phyloP scores from a whole-genome alignment of 1,139 yeast genomes.

The Kodamaea suecica region DNA sequence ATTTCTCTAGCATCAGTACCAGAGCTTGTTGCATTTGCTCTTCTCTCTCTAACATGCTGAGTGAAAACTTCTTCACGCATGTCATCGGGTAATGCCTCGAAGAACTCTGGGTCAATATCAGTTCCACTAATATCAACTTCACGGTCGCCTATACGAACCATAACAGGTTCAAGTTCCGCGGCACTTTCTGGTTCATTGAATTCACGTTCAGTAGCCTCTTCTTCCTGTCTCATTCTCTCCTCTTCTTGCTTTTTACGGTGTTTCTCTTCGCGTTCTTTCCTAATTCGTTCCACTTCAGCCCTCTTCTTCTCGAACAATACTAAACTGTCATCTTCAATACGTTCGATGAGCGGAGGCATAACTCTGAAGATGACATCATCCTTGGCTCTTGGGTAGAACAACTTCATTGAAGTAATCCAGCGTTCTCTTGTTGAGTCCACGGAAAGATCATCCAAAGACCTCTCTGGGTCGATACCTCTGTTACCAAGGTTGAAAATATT shows the following conservation, averaged over 20 bases:
- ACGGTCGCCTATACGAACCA: conserved; percentile 73
- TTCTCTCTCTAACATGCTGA: conserved; percentile 72
- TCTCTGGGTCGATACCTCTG: conserved; percentile 7
- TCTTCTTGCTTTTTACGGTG: conserved; percentile 30
- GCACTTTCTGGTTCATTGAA: conserved; percentile 19
- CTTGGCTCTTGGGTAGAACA: conserved; percentile 41
- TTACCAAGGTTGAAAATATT: conserved; percentile 10
- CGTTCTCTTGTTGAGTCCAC: conserved; percentile 63
- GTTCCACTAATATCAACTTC: conserved; percentile 86
- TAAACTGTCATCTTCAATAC: conserved; percentile 49
- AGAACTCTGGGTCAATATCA: conserved; percentile 88
- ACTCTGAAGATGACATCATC: conserved; percentile 42
- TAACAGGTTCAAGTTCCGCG: conserved; percentile 45
- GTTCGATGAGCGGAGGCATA: conserved; percentile 51
- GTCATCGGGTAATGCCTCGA: conserved; percentile 88
- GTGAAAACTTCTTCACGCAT: conserved; percentile 91
- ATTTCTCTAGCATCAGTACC: conserved; percentile 57
- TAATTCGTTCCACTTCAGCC: conserved; percentile 27
- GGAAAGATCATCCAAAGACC: conserved; percentile 24
- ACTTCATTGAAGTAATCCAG: conserved; percentile 60
- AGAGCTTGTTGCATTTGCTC: conserved; percentile 50
- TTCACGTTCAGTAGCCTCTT: conserved; percentile 37
- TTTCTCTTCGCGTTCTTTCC: conserved; percentile 26
- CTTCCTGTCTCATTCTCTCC: conserved; percentile 30
- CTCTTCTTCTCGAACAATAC: conserved; percentile 27